These are phyloP conservation scores for Coemansia sp. DNA, from an alignment of 192 early-diverging fungal genomes.

Conservation along the genomic window DNA sequence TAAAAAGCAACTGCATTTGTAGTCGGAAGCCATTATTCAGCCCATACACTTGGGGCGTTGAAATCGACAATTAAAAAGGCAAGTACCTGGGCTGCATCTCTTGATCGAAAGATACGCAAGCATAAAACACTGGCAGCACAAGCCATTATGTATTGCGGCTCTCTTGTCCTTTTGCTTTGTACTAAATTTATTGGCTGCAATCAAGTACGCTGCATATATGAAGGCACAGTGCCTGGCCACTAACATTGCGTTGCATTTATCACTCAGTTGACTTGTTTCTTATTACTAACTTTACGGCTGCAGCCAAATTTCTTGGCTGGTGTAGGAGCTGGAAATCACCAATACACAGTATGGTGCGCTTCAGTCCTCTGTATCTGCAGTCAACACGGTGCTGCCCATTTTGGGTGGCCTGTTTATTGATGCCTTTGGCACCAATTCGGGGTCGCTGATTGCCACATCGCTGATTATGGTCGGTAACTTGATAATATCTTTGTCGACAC, in stretches of 20 bases:
- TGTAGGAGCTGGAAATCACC: conserved; percentile 61
- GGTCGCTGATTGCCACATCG: conserved; percentile 55
- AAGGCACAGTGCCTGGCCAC: too few species aligned
- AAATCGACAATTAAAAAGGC: conserved; percentile 77
- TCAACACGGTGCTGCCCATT: conserved; percentile 59
- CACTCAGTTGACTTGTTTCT: background rate
- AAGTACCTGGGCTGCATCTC: conserved; percentile 10
- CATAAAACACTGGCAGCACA: too few species aligned
- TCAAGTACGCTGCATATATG: too few species aligned
- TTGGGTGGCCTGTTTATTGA: conserved; percentile 62
- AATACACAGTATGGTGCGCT: conserved; percentile 65
- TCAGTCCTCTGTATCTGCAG: conserved; percentile 62
- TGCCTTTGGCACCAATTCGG: conserved; percentile 60
- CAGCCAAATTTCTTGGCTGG: conserved; percentile 2
- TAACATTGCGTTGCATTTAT: background rate
- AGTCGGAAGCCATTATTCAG: conserved; percentile 75
- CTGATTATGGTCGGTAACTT: conserved; percentile 58
- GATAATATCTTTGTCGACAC: conserved; percentile 55
- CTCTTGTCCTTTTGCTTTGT: too few species aligned
- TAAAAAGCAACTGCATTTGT: conserved; percentile 3
- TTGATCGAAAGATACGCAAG: too few species aligned
- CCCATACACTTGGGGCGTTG: conserved; percentile 69
- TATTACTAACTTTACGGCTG: conserved; percentile 6
- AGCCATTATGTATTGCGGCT: too few species aligned
- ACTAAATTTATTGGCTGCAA: too few species aligned